These are phyloP conservation scores for Citrus trifoliata DNA, from an alignment of 345 rosid species.

Conservation along the genomic window DNA sequence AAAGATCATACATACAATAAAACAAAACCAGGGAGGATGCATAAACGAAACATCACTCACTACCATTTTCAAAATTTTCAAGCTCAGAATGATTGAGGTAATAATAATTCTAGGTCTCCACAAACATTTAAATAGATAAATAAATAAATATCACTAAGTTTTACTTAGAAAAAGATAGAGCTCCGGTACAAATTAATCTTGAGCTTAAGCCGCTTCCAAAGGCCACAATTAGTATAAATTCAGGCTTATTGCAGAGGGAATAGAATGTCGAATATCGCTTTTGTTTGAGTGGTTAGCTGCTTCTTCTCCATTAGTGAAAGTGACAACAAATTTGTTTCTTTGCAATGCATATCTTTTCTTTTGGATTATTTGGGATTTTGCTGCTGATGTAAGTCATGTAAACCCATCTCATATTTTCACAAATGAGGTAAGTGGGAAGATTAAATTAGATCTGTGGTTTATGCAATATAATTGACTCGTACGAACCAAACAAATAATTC, in stretches of 20 bases:
- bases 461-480: background rate
- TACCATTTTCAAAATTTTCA: slow-evolving; percentile 47
- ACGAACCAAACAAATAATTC: background rate
- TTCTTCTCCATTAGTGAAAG: slow-evolving; percentile 22
- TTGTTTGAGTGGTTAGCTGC: slow-evolving; percentile 8
- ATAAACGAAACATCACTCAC: slow-evolving; percentile 14
- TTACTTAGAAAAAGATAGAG: background rate
- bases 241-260: slow-evolving; percentile 15
- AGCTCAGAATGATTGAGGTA: slow-evolving; percentile 51
- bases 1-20: background rate
- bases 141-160: background rate
- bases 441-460: background rate
- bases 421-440: background rate
- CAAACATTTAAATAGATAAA: background rate
- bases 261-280: slow-evolving; percentile 13
- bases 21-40: slow-evolving; percentile 18
- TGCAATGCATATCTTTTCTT: background rate
- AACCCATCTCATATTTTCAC: slow-evolving; percentile 2
- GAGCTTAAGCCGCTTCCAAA: slow-evolving; percentile 12
- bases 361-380: slow-evolving; percentile 7
- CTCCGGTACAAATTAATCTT: background rate
- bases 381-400: slow-evolving; percentile 28
- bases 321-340: slow-evolving; percentile 21
- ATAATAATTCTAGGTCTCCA: slow-evolving; percentile 36
- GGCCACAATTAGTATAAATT: slow-evolving; percentile 3